A percentile compares a stretch with the other conserved stretches of the same genome.
These are phyloP conservation scores for Cyberlindnera xishuangbannaensis DNA, from an alignment of 805 yeast genomes.

Conservation along the genomic window DNA sequence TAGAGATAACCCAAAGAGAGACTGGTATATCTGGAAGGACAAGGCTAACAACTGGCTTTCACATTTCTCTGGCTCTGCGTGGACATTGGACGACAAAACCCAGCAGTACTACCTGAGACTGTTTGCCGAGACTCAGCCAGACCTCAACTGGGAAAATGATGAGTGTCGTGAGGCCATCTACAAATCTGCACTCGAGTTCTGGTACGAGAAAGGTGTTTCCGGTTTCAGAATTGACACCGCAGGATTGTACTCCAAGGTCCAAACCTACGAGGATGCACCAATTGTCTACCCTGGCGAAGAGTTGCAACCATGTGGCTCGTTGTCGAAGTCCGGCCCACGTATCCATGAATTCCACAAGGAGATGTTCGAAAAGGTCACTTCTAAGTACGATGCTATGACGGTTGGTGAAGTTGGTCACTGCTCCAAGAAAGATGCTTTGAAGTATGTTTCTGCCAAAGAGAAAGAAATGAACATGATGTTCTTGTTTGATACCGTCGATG, in stretches of 20 bases:
- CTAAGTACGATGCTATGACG: conserved; percentile 46
- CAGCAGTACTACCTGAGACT: conserved; percentile 50
- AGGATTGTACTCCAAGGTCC: conserved; percentile 45
- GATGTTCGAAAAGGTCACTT: conserved; percentile 36
- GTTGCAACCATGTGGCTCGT: conserved; percentile 33
- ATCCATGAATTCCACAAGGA: conserved; percentile 55
- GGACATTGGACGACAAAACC: conserved; percentile 50
- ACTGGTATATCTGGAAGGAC: conserved; percentile 54
- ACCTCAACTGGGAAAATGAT: conserved; percentile 54
- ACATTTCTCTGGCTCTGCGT: conserved; percentile 48
- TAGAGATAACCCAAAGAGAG: conserved; percentile 49
- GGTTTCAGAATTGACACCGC: conserved; percentile 58
- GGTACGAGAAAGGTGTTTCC: conserved; percentile 52
- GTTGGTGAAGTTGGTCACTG: conserved; percentile 52
- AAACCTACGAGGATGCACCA: conserved; percentile 43
- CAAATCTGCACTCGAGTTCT: conserved; percentile 42
- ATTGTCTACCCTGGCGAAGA: conserved; percentile 34
- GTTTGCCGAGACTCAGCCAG: conserved; percentile 52
- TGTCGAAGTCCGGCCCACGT: conserved; percentile 43
- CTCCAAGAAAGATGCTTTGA: conserved; percentile 35
- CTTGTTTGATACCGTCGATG: conserved; percentile 29
- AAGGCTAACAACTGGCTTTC: conserved; percentile 57
- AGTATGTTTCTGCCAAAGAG: conserved; percentile 34
- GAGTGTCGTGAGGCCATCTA: conserved; percentile 31
- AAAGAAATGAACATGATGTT: conserved; percentile 39